Evolutionary conservation across 305 asterid genomes (phyloP).

Genomic region (Rubia occidens): DNA sequence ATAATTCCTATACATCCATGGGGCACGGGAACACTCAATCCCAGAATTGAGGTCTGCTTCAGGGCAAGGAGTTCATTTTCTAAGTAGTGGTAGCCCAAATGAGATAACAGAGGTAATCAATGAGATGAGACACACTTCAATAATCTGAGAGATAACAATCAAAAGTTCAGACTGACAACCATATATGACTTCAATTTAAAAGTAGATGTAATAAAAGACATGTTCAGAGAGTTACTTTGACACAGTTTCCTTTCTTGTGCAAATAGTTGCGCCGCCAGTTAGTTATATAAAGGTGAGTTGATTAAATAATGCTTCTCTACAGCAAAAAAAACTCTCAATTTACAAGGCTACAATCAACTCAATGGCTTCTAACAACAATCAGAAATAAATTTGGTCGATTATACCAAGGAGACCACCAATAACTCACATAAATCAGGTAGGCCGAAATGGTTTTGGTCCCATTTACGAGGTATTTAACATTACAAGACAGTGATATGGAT

Average conservation of each 20-base stretch:
- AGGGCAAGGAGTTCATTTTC: conserved; percentile 90
- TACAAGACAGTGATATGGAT: not conserved
- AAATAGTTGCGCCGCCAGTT: conserved; percentile 83
- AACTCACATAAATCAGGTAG: conserved; percentile 23
- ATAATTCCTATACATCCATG: conserved; percentile 94
- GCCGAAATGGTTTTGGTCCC: no score
- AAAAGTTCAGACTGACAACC: conserved; percentile 15
- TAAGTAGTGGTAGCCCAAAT: conserved; percentile 86
- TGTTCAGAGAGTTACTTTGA: conserved; percentile 52
- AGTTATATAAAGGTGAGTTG: conserved; percentile 80
- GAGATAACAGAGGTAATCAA: conserved; percentile 73
- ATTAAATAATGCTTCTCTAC: conserved; percentile 86
- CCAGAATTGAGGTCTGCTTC: conserved; percentile 64
- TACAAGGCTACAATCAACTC: conserved; percentile 9
- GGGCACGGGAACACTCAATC: conserved; percentile 93
- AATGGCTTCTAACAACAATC: conserved; percentile 16
- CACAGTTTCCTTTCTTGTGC: conserved; percentile 83
- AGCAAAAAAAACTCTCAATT: conserved; percentile 13
- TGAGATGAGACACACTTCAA: conserved; percentile 87
- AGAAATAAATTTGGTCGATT: conserved; percentile 18
- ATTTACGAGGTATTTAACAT: no score
- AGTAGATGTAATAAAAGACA: conserved; percentile 7
- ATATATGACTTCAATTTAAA: conserved; percentile 12
- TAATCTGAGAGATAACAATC: conserved; percentile 39
- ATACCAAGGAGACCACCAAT: conserved; percentile 97